These are phyloP conservation scores for Xerocomellus amylosporus DNA, from an alignment of 768 basidiomycete genomes.

Conservation along the genomic window DNA sequence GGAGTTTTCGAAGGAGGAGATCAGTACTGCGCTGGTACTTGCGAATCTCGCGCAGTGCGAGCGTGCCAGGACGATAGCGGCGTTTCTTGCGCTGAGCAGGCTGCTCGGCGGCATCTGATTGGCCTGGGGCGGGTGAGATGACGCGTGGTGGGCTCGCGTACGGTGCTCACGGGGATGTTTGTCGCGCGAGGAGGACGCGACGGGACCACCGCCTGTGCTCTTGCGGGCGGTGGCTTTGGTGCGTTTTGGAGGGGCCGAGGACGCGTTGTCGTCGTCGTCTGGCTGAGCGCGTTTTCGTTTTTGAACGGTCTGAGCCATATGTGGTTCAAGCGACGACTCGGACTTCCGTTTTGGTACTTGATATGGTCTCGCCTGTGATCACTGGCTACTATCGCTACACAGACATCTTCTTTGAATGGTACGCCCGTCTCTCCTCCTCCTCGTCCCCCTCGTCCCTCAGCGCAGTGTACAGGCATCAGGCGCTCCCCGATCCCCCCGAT, in stretches of 20 bases:
- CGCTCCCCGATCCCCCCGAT: slow-evolving; percentile 58
- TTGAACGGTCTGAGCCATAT: slow-evolving; percentile 78
- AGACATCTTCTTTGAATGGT: slow-evolving; percentile 85
- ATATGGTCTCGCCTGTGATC: slow-evolving; percentile 42
- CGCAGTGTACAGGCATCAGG: slow-evolving; percentile 45
- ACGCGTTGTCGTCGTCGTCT: slow-evolving; percentile 38
- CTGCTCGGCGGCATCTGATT: slow-evolving; percentile 24
- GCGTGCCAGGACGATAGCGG: slow-evolving; percentile 87
- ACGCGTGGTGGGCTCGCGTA: slow-evolving; percentile 3
- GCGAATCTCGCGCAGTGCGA: slow-evolving; percentile 88
- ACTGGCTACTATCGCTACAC: slow-evolving; percentile 82
- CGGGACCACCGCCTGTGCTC: slow-evolving; percentile 65
- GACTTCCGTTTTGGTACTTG: slow-evolving; percentile 12
- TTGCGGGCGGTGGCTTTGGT: slow-evolving; percentile 73
- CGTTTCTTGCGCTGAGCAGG: slow-evolving; percentile 42
- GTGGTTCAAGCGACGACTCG: not conserved
- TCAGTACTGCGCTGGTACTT: slow-evolving; percentile 95
- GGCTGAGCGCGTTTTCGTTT: slow-evolving; percentile 36
- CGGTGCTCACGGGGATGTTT: slow-evolving; percentile 27
- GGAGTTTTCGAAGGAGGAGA: slow-evolving; percentile 80
- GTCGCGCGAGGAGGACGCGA: slow-evolving; percentile 29
- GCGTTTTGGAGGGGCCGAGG: slow-evolving; percentile 41
- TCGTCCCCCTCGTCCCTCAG: not conserved
- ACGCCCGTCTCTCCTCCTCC: slow-evolving; percentile 2
- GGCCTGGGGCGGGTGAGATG: slow-evolving; percentile 19